These are phyloP conservation scores for Sporothrix luriei DNA, from an alignment of 2,329 filamentous ascomycete species.

Conservation along the genomic window DNA sequence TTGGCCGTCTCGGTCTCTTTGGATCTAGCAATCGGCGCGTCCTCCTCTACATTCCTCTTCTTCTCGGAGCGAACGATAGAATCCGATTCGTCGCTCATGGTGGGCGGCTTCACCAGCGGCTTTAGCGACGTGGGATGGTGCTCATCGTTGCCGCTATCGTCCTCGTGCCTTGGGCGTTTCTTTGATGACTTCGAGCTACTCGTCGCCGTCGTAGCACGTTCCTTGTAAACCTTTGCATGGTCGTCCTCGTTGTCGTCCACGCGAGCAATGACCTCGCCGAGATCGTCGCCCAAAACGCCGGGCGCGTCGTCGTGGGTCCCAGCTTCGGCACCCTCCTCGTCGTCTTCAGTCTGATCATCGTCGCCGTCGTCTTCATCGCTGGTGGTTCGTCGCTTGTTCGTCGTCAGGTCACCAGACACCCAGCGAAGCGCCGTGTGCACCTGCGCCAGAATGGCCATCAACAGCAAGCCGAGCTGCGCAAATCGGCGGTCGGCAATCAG, in stretches of 20 bases:
- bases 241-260: constrained; percentile 46
- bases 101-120: not conserved
- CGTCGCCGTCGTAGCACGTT: not conserved
- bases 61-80: constrained; percentile 3
- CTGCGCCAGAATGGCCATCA: constrained; percentile 66
- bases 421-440: constrained; percentile 53
- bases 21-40: not conserved
- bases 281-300: constrained; percentile 30
- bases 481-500: constrained; percentile 73
- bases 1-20: not conserved
- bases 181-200: not conserved
- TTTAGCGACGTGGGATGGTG: not conserved
- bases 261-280: constrained; percentile 33
- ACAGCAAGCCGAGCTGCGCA: constrained; percentile 68
- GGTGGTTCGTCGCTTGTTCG: not conserved
- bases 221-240: not conserved
- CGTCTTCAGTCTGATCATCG: not conserved
- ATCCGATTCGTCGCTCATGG: not conserved
- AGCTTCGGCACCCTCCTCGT: not conserved
- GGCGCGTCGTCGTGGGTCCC: not conserved
- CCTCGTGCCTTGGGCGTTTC: constrained; percentile 18
- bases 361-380: not conserved
- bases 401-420: constrained; percentile 39
- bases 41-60: constrained; percentile 23
- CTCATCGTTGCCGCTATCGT: not conserved